These are phyloP conservation scores for Aquilaria agallochum DNA, from an alignment of 441 rosid genomes.

Conservation along the genomic window DNA sequence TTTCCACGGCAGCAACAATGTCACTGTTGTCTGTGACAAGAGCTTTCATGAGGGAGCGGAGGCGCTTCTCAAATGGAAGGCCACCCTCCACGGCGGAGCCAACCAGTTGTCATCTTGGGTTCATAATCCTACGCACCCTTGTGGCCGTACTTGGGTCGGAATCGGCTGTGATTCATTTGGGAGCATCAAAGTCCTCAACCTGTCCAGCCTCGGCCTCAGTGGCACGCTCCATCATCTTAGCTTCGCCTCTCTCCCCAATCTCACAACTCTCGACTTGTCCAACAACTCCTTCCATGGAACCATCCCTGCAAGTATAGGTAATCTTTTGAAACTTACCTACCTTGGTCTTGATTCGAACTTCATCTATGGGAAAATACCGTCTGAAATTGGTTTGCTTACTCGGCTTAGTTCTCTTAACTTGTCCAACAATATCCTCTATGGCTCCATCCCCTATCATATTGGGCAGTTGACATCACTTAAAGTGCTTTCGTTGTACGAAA, in stretches of 20 bases:
- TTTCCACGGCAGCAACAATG: too few relatives aligned
- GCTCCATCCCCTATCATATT: conserved; percentile 9
- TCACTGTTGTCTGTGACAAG: too few relatives aligned
- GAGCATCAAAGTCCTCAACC: conserved; percentile 19
- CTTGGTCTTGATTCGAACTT: conserved; percentile 2
- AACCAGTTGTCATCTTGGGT: too few relatives aligned
- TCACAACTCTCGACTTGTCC: not conserved
- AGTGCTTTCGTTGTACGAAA: conserved; percentile 17
- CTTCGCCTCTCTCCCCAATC: not conserved
- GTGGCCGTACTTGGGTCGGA: not conserved
- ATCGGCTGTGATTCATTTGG: conserved; percentile 12
- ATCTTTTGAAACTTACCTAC: not conserved
- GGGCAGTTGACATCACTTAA: conserved; percentile 23
- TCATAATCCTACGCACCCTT: too few relatives aligned
- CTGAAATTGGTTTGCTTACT: conserved; percentile 5
- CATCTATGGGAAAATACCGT: not conserved
- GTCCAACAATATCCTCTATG: not conserved
- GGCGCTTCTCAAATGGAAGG: conserved; percentile 29
- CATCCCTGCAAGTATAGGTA: conserved; percentile 9
- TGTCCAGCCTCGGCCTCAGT: conserved; percentile 3
- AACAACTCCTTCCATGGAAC: not conserved
- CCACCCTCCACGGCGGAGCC: too few relatives aligned
- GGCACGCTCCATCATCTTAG: conserved; percentile 16
- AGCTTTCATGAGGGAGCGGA: conserved; percentile 6
- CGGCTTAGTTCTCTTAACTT: not conserved